Evolutionary conservation across 2,329 filamentous ascomycete genomes (phyloP), one percentile per base, ranked within the genome.

Genomic region (Fusarium nurragi): DNA sequence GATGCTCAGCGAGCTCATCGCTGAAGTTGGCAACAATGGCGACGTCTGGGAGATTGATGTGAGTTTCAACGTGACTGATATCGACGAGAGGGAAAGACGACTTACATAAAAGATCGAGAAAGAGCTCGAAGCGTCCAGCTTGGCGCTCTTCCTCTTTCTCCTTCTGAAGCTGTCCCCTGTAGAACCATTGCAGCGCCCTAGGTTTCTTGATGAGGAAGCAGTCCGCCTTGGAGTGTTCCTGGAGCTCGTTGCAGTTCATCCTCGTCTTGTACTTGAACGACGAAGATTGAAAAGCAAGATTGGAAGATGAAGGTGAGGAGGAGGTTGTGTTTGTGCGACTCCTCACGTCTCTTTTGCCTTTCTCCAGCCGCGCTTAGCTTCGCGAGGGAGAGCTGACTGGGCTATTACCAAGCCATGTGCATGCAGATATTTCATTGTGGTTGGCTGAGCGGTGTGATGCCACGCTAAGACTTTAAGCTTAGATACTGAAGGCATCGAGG

Each of bases 21-120:
- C 80, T 81, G 54, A 84, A 81, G 65, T 81, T 83, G 45, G 81
- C 81, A n/a, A 83, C 75, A 37, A 83, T 82, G 13, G 79, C 80
- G 45, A 83, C 80, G 47, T 78, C 75, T 77, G 4, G 6, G 16
- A 12, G 21, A 18, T 22, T 11, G 5, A n/a, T 22, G n/a, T 60
- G 13, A 65, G 62, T 41, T 6, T 21, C n/a, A n/a, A 19, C 7
- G 21, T 30, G 9, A 25, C 10, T 34, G 30, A 9, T 18, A n/a
- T 19, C 6, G 22, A 36, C 13, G 2, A 14, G 10, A 19, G n/a
- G 4, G 25, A 21, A 18, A 22, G 7, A 4, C 18, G 9, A 62
- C 74, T 60, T 60, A 75, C 81, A 83, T 11, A 83, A 70, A 34
- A 84, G 71, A 51, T 83, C 81, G 2, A 84, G 78, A 59, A 84